Evolutionary conservation across 306 rosid genomes (phyloP).

Genomic region (Castanopsis chinensis): DNA sequence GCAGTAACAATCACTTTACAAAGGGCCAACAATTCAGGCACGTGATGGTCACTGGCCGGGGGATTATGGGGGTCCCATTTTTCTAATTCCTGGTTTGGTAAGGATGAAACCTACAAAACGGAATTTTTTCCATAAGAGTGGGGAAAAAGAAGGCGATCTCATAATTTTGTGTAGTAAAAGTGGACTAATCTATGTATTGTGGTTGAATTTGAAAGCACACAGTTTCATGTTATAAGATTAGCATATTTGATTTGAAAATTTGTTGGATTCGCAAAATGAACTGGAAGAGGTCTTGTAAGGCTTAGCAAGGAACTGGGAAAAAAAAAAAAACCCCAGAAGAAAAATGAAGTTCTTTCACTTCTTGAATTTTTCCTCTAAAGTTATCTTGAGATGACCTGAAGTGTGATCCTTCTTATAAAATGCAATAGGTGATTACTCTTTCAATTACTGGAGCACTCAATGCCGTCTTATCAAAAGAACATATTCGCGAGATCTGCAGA

Average conservation of each 20-base stretch:
- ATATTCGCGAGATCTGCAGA: constrained; percentile 68
- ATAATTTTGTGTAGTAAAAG: background rate
- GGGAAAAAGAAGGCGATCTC: background rate
- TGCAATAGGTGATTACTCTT: constrained; percentile 55
- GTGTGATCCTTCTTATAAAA: background rate
- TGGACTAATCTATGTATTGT: background rate
- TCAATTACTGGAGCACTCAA: constrained; percentile 76
- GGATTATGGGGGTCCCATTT: constrained; percentile 96
- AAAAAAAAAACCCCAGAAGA: too few species aligned
- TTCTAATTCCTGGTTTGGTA: constrained; percentile 90
- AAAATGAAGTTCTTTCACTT: background rate
- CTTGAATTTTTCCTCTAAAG: background rate
- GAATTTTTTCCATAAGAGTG: too few species aligned
- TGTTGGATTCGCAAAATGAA: background rate
- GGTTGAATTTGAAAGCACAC: background rate
- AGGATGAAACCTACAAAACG: background rate
- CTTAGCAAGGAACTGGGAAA: background rate
- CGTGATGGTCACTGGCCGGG: constrained; percentile 95
- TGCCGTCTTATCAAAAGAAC: constrained; percentile 66
- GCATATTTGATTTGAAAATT: background rate
- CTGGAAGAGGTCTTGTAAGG: background rate
- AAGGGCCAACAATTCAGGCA: constrained; percentile 47
- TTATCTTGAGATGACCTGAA: background rate
- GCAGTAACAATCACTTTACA: constrained; percentile 28
- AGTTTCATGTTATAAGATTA: background rate